Evolutionary conservation across 495 filamentous ascomycete species (phyloP).

Genomic region (Aspergillus sparsus): DNA sequence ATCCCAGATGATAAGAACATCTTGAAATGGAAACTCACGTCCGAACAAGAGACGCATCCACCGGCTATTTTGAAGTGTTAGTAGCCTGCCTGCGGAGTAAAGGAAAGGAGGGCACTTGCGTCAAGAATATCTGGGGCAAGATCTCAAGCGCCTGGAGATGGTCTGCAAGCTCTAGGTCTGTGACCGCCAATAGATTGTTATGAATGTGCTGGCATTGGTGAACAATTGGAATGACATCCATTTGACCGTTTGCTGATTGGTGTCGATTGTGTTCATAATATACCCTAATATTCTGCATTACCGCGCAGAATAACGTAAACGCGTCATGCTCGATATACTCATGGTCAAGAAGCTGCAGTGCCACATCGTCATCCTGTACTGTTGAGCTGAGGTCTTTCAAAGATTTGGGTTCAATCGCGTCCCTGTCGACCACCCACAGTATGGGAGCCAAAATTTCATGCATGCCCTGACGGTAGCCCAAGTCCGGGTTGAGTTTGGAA

Average conservation of each 20-base stretch:
- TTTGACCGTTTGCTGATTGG: slow-evolving; percentile 41
- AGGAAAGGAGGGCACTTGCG: slow-evolving; percentile 52
- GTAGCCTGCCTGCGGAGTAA: not conserved
- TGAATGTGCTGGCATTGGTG: slow-evolving; percentile 83
- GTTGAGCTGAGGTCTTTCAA: slow-evolving; percentile 24
- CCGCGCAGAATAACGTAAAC: slow-evolving; percentile 76
- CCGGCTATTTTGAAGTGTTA: slow-evolving; percentile 55
- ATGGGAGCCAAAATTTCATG: slow-evolving; percentile 93
- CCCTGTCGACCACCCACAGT: slow-evolving; percentile 81
- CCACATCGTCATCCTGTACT: slow-evolving; percentile 44
- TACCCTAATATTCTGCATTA: slow-evolving; percentile 83
- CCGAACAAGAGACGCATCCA: slow-evolving; percentile 96
- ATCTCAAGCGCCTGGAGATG: slow-evolving; percentile 85
- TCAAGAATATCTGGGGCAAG: slow-evolving; percentile 94
- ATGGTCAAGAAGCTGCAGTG: slow-evolving; percentile 67
- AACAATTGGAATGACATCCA: slow-evolving; percentile 75
- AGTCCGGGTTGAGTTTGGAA: slow-evolving; percentile 85
- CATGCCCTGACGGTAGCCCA: slow-evolving; percentile 96
- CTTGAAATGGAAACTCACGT: slow-evolving; percentile 86
- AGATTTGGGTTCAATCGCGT: slow-evolving; percentile 62
- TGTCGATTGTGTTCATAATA: slow-evolving; percentile 74
- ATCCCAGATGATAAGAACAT: slow-evolving; percentile 87
- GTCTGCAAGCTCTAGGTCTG: slow-evolving; percentile 78
- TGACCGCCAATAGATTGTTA: slow-evolving; percentile 69
- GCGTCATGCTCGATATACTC: slow-evolving; percentile 85